A percentile compares a stretch with the other conserved stretches of the same genome.
Evolutionary conservation across 306 rosid genomes (phyloP).

Genomic region (Cyamopsis tetragonoloba): DNA sequence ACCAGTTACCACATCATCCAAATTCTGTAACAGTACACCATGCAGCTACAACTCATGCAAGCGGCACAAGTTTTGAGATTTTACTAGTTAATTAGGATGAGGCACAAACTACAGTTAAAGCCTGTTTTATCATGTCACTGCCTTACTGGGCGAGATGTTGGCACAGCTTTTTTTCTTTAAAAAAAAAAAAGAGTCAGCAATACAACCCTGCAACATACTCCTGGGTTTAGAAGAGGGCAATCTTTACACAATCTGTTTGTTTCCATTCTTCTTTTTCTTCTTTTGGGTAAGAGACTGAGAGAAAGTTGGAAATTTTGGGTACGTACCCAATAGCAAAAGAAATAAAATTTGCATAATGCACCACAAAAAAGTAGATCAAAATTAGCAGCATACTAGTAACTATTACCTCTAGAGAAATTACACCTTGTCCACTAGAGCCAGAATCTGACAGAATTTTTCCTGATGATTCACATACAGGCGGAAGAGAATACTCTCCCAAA

Average conservation of each 20-base stretch:
- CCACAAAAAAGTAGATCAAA: background rate
- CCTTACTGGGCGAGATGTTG: background rate
- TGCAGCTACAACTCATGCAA: constrained; percentile 7
- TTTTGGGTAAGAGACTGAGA: background rate
- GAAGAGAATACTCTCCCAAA: constrained; percentile 49
- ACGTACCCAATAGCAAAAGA: constrained; percentile 3
- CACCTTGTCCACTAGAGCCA: constrained; percentile 42
- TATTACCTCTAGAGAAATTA: constrained; percentile 61
- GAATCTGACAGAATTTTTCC: constrained; percentile 42
- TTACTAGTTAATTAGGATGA: background rate
- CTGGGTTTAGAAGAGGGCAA: background rate
- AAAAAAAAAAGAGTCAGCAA: background rate
- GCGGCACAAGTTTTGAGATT: background rate
- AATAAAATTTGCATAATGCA: constrained; percentile 16
- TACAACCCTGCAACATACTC: background rate
- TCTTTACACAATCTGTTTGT: background rate
- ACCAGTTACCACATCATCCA: background rate
- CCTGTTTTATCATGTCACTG: background rate
- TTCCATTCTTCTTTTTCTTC: constrained; percentile 1
- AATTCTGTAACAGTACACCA: background rate
- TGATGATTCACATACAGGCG: constrained; percentile 41
- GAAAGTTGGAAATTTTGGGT: background rate
- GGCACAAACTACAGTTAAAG: constrained; percentile 11
- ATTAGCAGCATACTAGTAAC: constrained; percentile 4
- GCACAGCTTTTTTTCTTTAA: background rate